Evolutionary conservation across 2,329 filamentous ascomycete genomes (phyloP), one percentile per base, ranked within the genome.

Genomic region (Clonostachys solani): DNA sequence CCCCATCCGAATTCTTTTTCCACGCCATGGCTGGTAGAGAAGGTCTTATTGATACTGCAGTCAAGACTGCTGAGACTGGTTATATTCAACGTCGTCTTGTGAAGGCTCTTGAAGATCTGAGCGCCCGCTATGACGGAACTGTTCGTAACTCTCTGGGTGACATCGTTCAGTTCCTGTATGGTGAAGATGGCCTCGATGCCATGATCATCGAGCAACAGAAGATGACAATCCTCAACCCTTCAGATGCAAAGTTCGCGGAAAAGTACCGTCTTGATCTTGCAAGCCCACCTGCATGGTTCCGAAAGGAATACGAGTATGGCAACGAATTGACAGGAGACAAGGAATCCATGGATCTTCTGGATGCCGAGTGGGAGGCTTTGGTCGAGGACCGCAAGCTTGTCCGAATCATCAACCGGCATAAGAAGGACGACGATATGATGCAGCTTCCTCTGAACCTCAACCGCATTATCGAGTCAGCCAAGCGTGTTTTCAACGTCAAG

Each of bases 21-120:
- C 94, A 99, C 80, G 94, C 94, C 63, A 99, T 99, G 94, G 94
- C 94, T 77, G 94, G 94, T 90, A 85, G 94, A 75, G 94, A 99
- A 72, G 94, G 94, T 95, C 79, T 99, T 47, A 99, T 99, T 59
- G 94, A 99, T 79, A 99, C 94, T 45, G 94, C 94, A 55, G 95
- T 99, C 71, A 99, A 99, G 80, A 99, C 94, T 54, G 94, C 94
- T 17, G 95, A 99, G 69, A 99, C 95, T 49, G 94, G 94, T 71
- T 99, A 99, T 67, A 99, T 99, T 55, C 95, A 99, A 70, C 89
- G 94, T 72, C 91, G 95, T 76, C 80, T 99, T 42, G 94, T 99
- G 61, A 99, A 99, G 72, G 95, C 95, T 12, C 80, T 99, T 4
- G 94, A 99, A 77, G 94, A 99, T 66, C 87, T 97, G 46, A 96